Evolutionary conservation across 331 rosid species (phyloP).

Genomic region (Quercus tomentella): DNA sequence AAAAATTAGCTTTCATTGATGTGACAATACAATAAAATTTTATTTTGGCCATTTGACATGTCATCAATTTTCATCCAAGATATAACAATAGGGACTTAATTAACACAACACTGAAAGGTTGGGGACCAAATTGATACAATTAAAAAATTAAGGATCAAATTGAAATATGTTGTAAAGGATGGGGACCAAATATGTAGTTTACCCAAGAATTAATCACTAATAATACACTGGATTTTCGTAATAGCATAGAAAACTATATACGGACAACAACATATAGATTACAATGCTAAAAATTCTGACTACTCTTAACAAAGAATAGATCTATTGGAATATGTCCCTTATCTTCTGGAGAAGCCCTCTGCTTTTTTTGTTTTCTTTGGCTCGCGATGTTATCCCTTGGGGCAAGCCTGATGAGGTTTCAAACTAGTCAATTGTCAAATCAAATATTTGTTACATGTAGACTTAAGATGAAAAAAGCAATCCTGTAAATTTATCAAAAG

Average conservation of each 20-base stretch:
- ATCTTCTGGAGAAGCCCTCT: conserved; percentile 49
- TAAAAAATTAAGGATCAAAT: no score
- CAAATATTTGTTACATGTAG: neutral
- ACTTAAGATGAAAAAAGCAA: neutral
- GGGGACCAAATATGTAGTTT: no score
- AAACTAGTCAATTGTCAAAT: neutral
- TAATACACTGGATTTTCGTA: neutral
- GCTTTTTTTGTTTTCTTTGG: conserved; percentile 58
- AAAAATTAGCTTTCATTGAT: no score
- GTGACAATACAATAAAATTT: no score
- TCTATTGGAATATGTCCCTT: conserved; percentile 65
- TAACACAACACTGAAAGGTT: no score
- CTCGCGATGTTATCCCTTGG: conserved; percentile 34
- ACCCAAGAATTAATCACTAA: neutral
- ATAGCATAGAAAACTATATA: neutral
- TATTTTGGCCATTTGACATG: no score
- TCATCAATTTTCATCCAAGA: no score
- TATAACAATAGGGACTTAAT: no score
- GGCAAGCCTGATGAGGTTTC: conserved; percentile 31
- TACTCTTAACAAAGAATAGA: conserved; percentile 57
- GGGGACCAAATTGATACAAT: no score
- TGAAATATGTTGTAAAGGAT: no score
- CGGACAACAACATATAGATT: neutral
- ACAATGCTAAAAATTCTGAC: conserved; percentile 24
- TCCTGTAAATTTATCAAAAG: neutral